These are phyloP conservation scores for cucumber (Cucumis sativus) DNA, from an alignment of 306 rosid species.

Conservation along the genomic window Cucumber_9930_V3 NC_026660.2:11963001-11963500, in stretches of 20 bases:
- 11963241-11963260: conserved; percentile 70
- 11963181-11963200: conserved; percentile 45
- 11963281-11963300: conserved; percentile 95
- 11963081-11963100: conserved; percentile 97
- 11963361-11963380: conserved; percentile 96
- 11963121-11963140: conserved; percentile 99
- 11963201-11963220: conserved; percentile 73
- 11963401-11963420: conserved; percentile 96
- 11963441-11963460: conserved; percentile 99
- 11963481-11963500: conserved; percentile 95
- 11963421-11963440: conserved; percentile 98
- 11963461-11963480: conserved; percentile 96
- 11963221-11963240: conserved; percentile 75
- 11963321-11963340: conserved; percentile 93
- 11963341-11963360: conserved; percentile 98
- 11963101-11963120: conserved; percentile 95
- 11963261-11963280: conserved; percentile 53
- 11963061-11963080: conserved; percentile 86
- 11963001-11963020: conserved; percentile 87
- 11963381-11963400: conserved; percentile 97
- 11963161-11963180: conserved; percentile 68
- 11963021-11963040: conserved; percentile 93
- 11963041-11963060: conserved; percentile 73
- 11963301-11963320: conserved; percentile 89
- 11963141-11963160: conserved; percentile 92